These are phyloP conservation scores for Blepharisma undulans DNA, from an alignment of 169 alveolate genomes.

Conservation along the genomic window DNA sequence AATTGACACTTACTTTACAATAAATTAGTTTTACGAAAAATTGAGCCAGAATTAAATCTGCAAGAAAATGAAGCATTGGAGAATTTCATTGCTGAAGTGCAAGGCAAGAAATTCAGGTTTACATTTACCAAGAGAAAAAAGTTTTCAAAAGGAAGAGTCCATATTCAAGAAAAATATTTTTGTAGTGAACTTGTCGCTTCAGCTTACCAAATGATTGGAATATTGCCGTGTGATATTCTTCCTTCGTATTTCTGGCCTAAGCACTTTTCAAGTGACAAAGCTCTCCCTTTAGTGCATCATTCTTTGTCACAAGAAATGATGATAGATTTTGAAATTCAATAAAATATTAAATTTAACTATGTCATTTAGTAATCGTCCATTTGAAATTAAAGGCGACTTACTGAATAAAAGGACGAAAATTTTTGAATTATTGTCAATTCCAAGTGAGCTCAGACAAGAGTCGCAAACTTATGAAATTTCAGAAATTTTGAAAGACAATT, in stretches of 20 bases:
- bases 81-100: neutral
- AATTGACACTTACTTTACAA: neutral
- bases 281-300: neutral
- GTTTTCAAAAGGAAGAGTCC: neutral
- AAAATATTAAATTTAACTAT: too few relatives aligned
- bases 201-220: slow-evolving; percentile 53
- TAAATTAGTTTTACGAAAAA: neutral
- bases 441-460: neutral
- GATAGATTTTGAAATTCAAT: neutral
- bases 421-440: neutral
- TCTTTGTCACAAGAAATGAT: neutral
- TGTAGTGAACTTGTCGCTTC: slow-evolving; percentile 30
- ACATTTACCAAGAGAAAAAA: neutral
- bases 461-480: slow-evolving; percentile 4
- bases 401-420: neutral
- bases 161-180: neutral
- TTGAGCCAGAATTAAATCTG: neutral
- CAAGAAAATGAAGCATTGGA: neutral
- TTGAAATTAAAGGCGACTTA: too few relatives aligned
- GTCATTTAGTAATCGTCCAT: too few relatives aligned
- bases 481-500: neutral
- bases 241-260: slow-evolving; percentile 82
- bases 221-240: slow-evolving; percentile 68
- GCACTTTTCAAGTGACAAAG: slow-evolving; percentile 41
- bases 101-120: slow-evolving; percentile 2